These are phyloP conservation scores for Tremella yokohamensis DNA, from an alignment of 768 basidiomycete genomes.

Conservation along the genomic window DNA sequence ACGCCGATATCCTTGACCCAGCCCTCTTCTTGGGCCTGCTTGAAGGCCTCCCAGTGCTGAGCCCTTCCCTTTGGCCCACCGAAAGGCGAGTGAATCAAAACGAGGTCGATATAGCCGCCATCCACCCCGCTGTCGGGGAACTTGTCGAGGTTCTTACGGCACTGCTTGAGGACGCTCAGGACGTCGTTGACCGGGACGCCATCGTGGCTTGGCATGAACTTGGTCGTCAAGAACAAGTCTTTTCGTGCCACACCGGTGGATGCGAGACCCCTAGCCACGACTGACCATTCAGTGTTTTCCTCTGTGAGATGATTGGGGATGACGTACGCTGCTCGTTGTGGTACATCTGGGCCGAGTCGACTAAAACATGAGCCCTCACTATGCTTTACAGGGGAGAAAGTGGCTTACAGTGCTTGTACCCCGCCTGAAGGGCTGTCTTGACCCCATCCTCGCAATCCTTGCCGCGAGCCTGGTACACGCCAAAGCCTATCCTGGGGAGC, in stretches of 20 bases:
- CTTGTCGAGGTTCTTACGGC: conserved; percentile 43
- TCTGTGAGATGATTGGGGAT: background rate
- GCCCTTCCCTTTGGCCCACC: conserved; percentile 44
- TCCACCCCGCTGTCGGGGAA: conserved; percentile 9
- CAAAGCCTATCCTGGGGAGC: conserved; percentile 50
- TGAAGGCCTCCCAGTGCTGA: conserved; percentile 38
- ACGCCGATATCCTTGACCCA: conserved; percentile 48
- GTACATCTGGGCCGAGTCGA: conserved; percentile 37
- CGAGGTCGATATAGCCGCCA: conserved; percentile 42
- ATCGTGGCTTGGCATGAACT: conserved; percentile 26
- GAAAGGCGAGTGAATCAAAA: conserved; percentile 48
- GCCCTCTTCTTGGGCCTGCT: conserved; percentile 38
- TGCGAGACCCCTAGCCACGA: conserved; percentile 26
- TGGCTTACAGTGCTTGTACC: conserved; percentile 40
- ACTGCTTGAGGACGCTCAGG: conserved; percentile 41
- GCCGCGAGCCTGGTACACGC: conserved; percentile 48
- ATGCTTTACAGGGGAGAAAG: background rate
- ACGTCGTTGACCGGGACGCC: background rate
- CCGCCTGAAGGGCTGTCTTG: conserved; percentile 32
- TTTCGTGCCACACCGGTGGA: conserved; percentile 2
- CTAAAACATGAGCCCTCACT: background rate
- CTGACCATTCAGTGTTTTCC: conserved; percentile 8
- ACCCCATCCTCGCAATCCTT: conserved; percentile 35
- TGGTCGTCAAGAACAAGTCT: conserved; percentile 42
- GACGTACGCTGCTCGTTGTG: conserved; percentile 40